Conservation (phyloP, 108 stramenopile species). For the Conticribra guillardii region DNA sequence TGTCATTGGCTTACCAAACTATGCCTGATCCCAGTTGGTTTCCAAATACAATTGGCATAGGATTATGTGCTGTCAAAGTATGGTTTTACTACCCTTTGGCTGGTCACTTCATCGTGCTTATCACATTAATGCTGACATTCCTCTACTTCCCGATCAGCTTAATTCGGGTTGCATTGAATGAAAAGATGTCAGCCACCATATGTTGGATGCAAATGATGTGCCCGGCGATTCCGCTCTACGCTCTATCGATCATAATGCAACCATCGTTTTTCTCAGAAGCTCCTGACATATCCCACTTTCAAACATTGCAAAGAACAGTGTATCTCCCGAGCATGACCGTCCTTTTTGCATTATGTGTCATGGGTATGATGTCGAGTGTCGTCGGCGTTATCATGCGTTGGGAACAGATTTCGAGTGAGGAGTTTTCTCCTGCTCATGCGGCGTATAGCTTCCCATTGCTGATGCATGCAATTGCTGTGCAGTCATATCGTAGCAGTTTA, state of each 20-base stretch:
- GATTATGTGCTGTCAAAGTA: slow-evolving; percentile 73
- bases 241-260: slow-evolving; percentile 79
- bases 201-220: slow-evolving; percentile 84
- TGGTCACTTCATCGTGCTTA: slow-evolving; percentile 76
- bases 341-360: slow-evolving; percentile 60
- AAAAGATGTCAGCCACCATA: slow-evolving; percentile 78
- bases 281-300: slow-evolving; percentile 74
- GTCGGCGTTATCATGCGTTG: slow-evolving; percentile 62
- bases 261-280: slow-evolving; percentile 79
- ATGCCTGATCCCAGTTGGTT: slow-evolving; percentile 79
- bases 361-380: slow-evolving; percentile 73
- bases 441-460: slow-evolving; percentile 80
- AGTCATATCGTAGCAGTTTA: slow-evolving; percentile 75
- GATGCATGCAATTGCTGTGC: slow-evolving; percentile 78
- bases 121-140: slow-evolving; percentile 62
- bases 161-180: slow-evolving; percentile 69
- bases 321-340: slow-evolving; percentile 78
- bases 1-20: slow-evolving; percentile 76
- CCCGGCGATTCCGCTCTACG: slow-evolving; percentile 66
- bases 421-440: slow-evolving; percentile 84
- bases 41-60: slow-evolving; percentile 79
- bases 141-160: slow-evolving; percentile 44
- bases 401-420: slow-evolving; percentile 55
- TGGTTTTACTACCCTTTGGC: slow-evolving; percentile 74
- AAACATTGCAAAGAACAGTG: slow-evolving; percentile 69